Conservation (phyloP, 129 eudicot genomes). For the Apium graveolens region DNA sequence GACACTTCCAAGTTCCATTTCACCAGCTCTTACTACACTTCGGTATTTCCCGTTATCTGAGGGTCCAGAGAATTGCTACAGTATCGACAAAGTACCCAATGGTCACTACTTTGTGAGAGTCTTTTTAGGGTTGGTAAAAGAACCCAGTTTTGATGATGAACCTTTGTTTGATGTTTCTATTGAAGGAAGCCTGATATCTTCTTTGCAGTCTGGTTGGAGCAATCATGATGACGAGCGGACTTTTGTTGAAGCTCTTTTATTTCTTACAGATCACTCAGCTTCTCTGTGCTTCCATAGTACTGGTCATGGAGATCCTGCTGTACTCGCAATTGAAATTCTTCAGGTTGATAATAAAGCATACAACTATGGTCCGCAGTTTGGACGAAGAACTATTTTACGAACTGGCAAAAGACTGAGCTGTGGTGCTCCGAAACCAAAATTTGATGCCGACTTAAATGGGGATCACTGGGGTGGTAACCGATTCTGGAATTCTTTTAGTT, state of each 20-base stretch:
- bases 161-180: slow-evolving; percentile 83
- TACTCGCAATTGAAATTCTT: slow-evolving; percentile 80
- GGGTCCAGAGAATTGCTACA: slow-evolving; percentile 96
- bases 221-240: slow-evolving; percentile 75
- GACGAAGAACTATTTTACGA: slow-evolving; percentile 62
- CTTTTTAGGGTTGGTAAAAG: slow-evolving; percentile 59
- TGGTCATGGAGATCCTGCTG: slow-evolving; percentile 93
- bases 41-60: slow-evolving; percentile 82
- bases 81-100: slow-evolving; percentile 51
- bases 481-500: slow-evolving; percentile 57
- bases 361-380: slow-evolving; percentile 57
- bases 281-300: slow-evolving; percentile 93
- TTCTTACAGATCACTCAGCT: slow-evolving; percentile 63
- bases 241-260: slow-evolving; percentile 70
- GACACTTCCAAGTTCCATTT: slow-evolving; percentile 63
- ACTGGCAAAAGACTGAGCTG: slow-evolving; percentile 70
- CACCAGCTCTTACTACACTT: slow-evolving; percentile 58
- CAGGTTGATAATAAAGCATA: slow-evolving; percentile 71
- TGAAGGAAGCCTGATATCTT: slow-evolving; percentile 75
- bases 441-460: slow-evolving; percentile 71
- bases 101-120: slow-evolving; percentile 75
- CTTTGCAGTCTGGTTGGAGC: slow-evolving; percentile 88
- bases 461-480: slow-evolving; percentile 91
- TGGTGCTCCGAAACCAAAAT: slow-evolving; percentile 55
- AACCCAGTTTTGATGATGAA: slow-evolving; percentile 83